phyloP scores from a whole-genome alignment of 1,284 basidiomycete genomes.

The Limonomyces culmigenus region DNA sequence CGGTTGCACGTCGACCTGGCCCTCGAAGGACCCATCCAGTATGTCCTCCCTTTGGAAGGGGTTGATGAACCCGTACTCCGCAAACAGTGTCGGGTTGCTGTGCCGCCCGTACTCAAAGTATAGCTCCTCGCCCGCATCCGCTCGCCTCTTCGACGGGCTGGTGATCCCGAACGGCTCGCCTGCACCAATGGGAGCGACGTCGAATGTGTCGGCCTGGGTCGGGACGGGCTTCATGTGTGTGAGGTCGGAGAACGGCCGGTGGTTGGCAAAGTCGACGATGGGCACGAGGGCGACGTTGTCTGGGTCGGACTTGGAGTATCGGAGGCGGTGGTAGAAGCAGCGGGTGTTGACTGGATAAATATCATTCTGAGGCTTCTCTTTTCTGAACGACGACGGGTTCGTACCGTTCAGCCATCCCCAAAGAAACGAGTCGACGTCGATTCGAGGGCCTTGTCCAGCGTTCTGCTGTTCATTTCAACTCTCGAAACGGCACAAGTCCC shows the following conservation, averaged over 20 bases:
- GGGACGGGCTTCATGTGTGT: constrained; percentile 25
- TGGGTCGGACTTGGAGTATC: constrained; percentile 28
- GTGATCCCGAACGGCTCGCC: constrained; percentile 35
- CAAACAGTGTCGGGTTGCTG: constrained; percentile 54
- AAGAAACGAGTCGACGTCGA: constrained; percentile 34
- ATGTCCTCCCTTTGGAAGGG: constrained; percentile 12
- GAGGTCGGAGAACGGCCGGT: constrained; percentile 20
- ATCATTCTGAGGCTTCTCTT: constrained; percentile 3
- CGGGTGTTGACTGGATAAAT: constrained; percentile 62
- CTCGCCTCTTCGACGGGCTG: constrained; percentile 23
- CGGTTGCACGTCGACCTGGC: constrained; percentile 49
- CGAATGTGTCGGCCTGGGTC: constrained; percentile 20
- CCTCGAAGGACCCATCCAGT: constrained; percentile 14
- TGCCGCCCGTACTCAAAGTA: constrained; percentile 65
- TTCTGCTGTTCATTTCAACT: neutral
- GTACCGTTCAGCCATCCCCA: constrained; percentile 84
- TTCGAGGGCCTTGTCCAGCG: constrained; percentile 2
- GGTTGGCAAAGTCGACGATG: constrained; percentile 77
- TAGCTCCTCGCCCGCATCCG: constrained; percentile 42
- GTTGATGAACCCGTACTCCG: constrained; percentile 75
- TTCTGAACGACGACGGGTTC: constrained; percentile 6
- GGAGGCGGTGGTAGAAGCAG: constrained; percentile 65
- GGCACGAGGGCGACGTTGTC: constrained; percentile 77
- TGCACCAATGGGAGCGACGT: constrained; percentile 17
- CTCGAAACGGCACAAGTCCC: neutral